phyloP scores from a whole-genome alignment of 371 early-diverging fungal species.

The Smittium mucronatum region DNA sequence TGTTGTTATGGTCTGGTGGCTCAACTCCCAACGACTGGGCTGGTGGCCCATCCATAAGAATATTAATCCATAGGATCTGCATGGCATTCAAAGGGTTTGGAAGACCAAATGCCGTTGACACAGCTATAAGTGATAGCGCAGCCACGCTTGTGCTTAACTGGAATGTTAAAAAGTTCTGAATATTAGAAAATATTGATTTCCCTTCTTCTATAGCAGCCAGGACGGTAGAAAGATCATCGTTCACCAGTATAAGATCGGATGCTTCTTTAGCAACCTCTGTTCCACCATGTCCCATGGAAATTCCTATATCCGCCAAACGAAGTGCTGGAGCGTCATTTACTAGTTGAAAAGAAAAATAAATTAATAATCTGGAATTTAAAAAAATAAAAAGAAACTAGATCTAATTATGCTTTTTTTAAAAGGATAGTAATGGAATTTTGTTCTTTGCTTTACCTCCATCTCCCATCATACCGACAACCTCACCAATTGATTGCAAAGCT shows the following conservation, averaged over 20 bases:
- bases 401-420: too few relatives aligned
- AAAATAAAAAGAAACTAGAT: too few relatives aligned
- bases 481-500: constrained; percentile 69
- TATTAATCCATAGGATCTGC: constrained; percentile 94
- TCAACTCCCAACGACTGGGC: constrained; percentile 96
- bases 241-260: constrained; percentile 92
- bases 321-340: constrained; percentile 97
- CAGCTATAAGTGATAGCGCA: constrained; percentile 76
- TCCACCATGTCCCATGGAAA: constrained; percentile 90
- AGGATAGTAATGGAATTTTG: too few relatives aligned
- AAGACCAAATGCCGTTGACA: constrained; percentile 81
- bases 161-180: constrained; percentile 93
- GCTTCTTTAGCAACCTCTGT: constrained; percentile 97
- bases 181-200: constrained; percentile 91
- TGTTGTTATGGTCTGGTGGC: constrained; percentile 87
- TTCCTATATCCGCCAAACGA: constrained; percentile 94
- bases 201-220: constrained; percentile 94
- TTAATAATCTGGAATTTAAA: too few relatives aligned
- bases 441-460: constrained; percentile 97
- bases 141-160: constrained; percentile 78
- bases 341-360: not conserved
- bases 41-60: constrained; percentile 95
- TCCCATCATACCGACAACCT: constrained; percentile 95
- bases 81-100: constrained; percentile 96
- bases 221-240: constrained; percentile 96